phyloP scores from a whole-genome alignment of 2,329 filamentous ascomycete species.

The Cladosporium cucumerinum region DNA sequence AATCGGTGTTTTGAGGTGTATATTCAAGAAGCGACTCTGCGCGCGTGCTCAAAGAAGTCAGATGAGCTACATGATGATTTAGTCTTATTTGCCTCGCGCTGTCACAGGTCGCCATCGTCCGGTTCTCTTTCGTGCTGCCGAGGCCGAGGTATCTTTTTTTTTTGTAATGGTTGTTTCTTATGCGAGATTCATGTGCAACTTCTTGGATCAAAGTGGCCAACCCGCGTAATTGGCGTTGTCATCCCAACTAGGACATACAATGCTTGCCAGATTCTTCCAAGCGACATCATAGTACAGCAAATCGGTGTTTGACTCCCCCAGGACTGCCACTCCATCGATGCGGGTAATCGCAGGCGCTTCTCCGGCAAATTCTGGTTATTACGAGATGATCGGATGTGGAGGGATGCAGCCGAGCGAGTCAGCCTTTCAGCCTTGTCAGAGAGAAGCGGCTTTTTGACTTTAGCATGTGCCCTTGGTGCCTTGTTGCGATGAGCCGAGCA shows the following conservation, averaged over 20 bases:
- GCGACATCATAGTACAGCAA: neutral
- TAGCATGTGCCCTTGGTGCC: no score
- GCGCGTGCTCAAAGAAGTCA: neutral
- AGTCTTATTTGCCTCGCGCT: neutral
- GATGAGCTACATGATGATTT: slow-evolving; percentile 5
- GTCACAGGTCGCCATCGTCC: neutral
- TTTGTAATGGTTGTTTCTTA: neutral
- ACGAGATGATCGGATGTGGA: slow-evolving; percentile 2
- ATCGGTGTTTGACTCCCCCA: neutral
- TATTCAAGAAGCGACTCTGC: neutral
- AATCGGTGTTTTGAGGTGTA: neutral
- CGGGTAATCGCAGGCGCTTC: slow-evolving; percentile 7
- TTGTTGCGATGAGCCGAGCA: neutral
- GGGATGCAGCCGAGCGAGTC: neutral
- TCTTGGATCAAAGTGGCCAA: neutral
- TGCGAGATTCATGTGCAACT: neutral
- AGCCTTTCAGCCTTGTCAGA: neutral
- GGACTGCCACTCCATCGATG: neutral
- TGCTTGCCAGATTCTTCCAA: neutral
- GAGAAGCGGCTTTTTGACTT: neutral
- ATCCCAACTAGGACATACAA: neutral
- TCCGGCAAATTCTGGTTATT: slow-evolving; percentile 9
- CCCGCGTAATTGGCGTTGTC: neutral
- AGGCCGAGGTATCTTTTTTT: neutral
- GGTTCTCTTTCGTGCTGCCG: slow-evolving; percentile 13